Base-by-base conservation (phyloP, 31 red algal species). In the Endocladia muricata region DNA sequence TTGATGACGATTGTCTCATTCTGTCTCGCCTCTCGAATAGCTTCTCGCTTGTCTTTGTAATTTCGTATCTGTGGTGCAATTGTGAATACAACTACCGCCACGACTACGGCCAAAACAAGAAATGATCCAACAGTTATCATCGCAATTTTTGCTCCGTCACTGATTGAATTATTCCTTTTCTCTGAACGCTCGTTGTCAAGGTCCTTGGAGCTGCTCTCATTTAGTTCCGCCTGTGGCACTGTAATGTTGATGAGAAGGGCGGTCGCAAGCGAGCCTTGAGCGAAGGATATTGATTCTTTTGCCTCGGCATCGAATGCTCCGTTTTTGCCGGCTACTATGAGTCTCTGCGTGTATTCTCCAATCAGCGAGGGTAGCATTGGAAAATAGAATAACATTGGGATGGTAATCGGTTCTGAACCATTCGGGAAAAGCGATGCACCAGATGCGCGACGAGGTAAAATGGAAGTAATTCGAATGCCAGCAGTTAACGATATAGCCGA, bases 371-470 rank as follows among this genome's bases (percentile, higher is more conserved):
- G 34, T 49, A 55, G 19, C 38, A 57, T 72, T 35, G 79, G 68
- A 30, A 83, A 36, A 25, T 83, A 83, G 52, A 73, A 83, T 25
- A 73, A 22, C 35, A 83, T 37, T 8, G 37, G 68, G 0, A 83
- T 31, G 4, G 26, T 41, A 25, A 44, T 15, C 40, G 79, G 79
- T 43, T 83, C 79, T 1, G 48, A 62, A 5, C 37, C 67, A 41
- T 83, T 73, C 0, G 38, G 30, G 4, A 48, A 54, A 8, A 61
- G 41, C 37, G 52, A 31, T 26, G 54, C 68, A 2, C 79, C 79
- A 5, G 35, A 4, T 15, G 31, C 79, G 4, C 79, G 79, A 22
- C 79, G 8, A 39, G 31, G 55, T 26, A 83, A 37, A 51, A 83
- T 73, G 33, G 55, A 73, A 2, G 33, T 17, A 21, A 25, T 41